Percentiles rank a stretch among this genome's conserved stretches.
phyloP scores from a whole-genome alignment of 2,329 filamentous ascomycete species.

The Trichoderma gracile region DNA sequence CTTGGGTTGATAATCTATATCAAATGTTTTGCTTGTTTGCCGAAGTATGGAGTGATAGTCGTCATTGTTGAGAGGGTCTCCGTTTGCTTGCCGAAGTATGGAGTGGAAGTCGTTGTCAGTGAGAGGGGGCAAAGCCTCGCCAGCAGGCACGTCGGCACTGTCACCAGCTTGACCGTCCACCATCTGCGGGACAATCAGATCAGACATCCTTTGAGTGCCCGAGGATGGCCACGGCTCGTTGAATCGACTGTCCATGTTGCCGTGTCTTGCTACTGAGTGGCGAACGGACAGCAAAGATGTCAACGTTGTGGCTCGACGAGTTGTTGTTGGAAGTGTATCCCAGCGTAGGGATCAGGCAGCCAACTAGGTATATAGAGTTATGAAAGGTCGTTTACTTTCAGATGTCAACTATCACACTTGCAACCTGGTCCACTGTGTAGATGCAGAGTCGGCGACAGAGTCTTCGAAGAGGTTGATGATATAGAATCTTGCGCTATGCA shows the following conservation, averaged over 20 bases:
- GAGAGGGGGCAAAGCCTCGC: neutral
- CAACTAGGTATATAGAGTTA: too few relatives aligned
- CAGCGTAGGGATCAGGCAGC: too few relatives aligned
- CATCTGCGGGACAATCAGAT: neutral
- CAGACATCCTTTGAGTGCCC: neutral
- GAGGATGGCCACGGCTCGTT: constrained; percentile 12
- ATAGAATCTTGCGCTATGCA: too few relatives aligned
- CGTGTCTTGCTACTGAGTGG: neutral
- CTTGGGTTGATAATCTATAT: neutral
- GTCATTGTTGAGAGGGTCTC: neutral
- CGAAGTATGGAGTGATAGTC: neutral
- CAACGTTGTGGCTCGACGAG: neutral
- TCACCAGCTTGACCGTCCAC: neutral
- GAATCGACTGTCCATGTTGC: neutral
- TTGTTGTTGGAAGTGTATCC: too few relatives aligned
- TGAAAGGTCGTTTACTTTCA: too few relatives aligned
- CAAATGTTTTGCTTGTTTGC: neutral
- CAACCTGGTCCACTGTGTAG: too few relatives aligned
- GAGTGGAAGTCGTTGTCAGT: neutral
- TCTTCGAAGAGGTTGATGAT: too few relatives aligned
- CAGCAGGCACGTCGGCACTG: too few relatives aligned
- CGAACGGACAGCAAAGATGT: neutral
- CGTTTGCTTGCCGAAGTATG: neutral
- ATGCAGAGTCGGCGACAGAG: too few relatives aligned
- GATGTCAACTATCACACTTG: too few relatives aligned